These are phyloP conservation scores for Aspergillus haitiensis DNA, from an alignment of 495 filamentous ascomycete genomes.

Conservation along the genomic window DNA sequence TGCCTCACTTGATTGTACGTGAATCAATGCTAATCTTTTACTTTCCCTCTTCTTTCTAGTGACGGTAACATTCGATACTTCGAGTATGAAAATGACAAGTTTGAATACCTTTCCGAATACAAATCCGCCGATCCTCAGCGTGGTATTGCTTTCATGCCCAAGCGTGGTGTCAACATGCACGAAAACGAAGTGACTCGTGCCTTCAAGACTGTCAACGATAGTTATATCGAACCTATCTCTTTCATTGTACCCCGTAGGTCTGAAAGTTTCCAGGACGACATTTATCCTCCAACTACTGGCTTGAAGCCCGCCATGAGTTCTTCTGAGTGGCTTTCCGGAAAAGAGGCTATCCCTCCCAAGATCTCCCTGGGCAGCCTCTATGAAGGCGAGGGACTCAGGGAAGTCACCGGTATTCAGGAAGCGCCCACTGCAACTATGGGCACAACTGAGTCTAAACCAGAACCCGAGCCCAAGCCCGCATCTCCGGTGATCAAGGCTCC, in stretches of 20 bases:
- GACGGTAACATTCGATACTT: conserved; percentile 99
- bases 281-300: conserved; percentile 83
- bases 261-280: conserved; percentile 97
- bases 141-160: conserved; percentile 91
- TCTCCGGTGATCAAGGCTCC: conserved; percentile 38
- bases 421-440: conserved; percentile 54
- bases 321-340: conserved; percentile 81
- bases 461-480: conserved; percentile 51
- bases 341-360: conserved; percentile 80
- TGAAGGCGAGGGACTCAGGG: conserved; percentile 73
- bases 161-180: conserved; percentile 91
- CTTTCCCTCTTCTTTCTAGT: conserved; percentile 45
- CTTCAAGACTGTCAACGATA: conserved; percentile 94
- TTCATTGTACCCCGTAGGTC: conserved; percentile 94
- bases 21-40: neutral
- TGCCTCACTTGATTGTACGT: too few relatives aligned
- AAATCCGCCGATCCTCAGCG: conserved; percentile 93
- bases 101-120: conserved; percentile 93
- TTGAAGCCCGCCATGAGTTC: conserved; percentile 75
- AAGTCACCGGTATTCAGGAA: conserved; percentile 65
- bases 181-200: conserved; percentile 95
- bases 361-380: conserved; percentile 91
- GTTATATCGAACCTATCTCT: conserved; percentile 92
- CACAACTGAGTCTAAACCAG: conserved; percentile 47
- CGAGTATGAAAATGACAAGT: conserved; percentile 96